Conservation (phyloP, 164 flowering plant species). For the Berberis thunbergii region DNA sequence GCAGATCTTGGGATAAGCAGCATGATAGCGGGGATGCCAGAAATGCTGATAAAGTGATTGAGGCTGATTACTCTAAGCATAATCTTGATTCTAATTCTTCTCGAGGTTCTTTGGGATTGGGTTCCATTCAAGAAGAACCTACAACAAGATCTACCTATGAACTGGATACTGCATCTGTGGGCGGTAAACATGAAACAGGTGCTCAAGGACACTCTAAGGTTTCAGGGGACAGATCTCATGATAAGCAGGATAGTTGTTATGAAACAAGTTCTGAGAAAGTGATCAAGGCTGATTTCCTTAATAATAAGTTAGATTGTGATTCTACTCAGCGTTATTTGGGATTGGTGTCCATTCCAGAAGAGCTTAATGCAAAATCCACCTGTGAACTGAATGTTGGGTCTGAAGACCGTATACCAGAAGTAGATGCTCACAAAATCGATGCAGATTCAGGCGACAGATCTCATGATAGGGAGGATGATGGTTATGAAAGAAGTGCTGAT, state of each 20-base stretch:
- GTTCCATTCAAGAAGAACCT: not conserved
- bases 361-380: not conserved
- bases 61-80: slow-evolving; percentile 2
- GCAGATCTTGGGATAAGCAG: slow-evolving; percentile 1
- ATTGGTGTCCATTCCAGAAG: slow-evolving; percentile 1
- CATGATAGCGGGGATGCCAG: slow-evolving; percentile 1
- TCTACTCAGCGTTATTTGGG: not conserved
- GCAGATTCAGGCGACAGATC: slow-evolving; percentile 4
- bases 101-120: not conserved
- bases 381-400: slow-evolving; percentile 8
- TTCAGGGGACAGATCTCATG: slow-evolving; percentile 2
- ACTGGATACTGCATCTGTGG: slow-evolving; percentile 5
- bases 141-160: slow-evolving; percentile 5
- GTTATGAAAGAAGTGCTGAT: slow-evolving; percentile 4
- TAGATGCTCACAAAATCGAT: not conserved
- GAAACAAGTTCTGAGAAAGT: slow-evolving; percentile 4
- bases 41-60: slow-evolving; percentile 2
- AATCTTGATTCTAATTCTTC: not conserved
- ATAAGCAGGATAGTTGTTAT: slow-evolving; percentile 2
- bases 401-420: slow-evolving; percentile 2
- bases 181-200: slow-evolving; percentile 1
- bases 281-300: slow-evolving; percentile 2
- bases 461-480: slow-evolving; percentile 1
- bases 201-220: not conserved
- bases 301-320: not conserved